Percentiles rank a stretch among this genome's conserved stretches.
Evolutionary conservation across 192 early-diverging fungal species (phyloP).

Genomic region (Linnemannia zychae): DNA sequence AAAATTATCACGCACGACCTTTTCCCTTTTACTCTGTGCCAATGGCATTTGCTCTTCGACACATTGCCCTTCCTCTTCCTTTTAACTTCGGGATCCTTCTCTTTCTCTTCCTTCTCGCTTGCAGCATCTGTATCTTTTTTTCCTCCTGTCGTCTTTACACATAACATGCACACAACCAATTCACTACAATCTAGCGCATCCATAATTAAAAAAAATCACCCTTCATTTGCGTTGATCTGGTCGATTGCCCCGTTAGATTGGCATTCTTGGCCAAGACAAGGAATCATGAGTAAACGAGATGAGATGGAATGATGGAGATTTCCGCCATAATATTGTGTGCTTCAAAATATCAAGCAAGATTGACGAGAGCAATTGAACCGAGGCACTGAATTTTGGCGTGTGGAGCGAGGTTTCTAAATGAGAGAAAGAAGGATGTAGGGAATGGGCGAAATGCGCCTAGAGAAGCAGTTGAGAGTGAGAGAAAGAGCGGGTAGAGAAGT

Average conservation of each 20-base stretch:
- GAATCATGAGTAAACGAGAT: neutral
- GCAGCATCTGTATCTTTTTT: neutral
- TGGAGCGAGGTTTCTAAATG: too few relatives aligned
- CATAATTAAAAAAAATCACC: neutral
- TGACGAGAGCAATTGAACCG: neutral
- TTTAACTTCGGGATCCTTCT: neutral
- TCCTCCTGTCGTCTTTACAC: neutral
- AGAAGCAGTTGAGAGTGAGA: neutral
- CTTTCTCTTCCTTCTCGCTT: neutral
- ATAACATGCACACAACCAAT: neutral
- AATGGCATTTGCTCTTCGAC: neutral
- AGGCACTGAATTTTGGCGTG: too few relatives aligned
- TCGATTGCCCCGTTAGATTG: neutral
- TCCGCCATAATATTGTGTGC: neutral
- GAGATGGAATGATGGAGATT: neutral
- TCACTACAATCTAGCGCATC: neutral
- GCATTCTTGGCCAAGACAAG: neutral
- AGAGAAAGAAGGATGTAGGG: too few relatives aligned
- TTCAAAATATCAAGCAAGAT: neutral
- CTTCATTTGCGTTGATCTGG: neutral
- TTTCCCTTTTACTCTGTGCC: neutral
- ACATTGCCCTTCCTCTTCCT: constrained; percentile 1
- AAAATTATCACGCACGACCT: constrained; percentile 10
- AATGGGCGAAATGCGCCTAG: neutral
- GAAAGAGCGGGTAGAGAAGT: neutral